These are phyloP conservation scores for Penicillium turbatum DNA, from an alignment of 495 filamentous ascomycete genomes.

Conservation along the genomic window DNA sequence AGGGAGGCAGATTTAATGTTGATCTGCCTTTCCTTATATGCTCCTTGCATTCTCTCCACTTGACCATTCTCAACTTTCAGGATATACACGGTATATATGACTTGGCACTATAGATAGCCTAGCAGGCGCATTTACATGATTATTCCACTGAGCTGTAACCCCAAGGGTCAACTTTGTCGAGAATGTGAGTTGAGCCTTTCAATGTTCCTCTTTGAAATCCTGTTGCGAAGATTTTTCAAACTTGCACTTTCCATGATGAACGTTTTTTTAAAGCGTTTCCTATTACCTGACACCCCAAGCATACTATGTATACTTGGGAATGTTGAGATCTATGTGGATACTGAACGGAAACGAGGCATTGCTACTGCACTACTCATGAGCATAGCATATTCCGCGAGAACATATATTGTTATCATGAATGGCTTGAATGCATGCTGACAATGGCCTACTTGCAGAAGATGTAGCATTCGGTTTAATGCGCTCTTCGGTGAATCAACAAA, in stretches of 20 bases:
- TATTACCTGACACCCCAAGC: conserved; percentile 9
- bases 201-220: not conserved
- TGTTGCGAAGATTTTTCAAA: not conserved
- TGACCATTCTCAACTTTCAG: not conserved
- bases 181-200: conserved; percentile 1
- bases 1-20: not conserved
- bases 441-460: not conserved
- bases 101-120: not conserved
- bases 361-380: not conserved
- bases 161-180: not conserved
- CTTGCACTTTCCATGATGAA: conserved; percentile 1
- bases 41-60: not conserved
- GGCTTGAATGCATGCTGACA: not conserved
- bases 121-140: not conserved
- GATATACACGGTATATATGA: too few species aligned
- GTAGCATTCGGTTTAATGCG: not conserved
- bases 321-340: conserved; percentile 11
- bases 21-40: conserved; percentile 10
- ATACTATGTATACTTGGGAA: conserved; percentile 1
- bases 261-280: conserved; percentile 9
- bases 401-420: not conserved
- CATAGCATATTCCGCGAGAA: not conserved
- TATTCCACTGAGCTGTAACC: not conserved
- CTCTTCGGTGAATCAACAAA: not conserved
- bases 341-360: not conserved